Base-by-base conservation (phyloP, 2,329 filamentous ascomycete genomes). In the Lasiodiplodia theobromae region DNA sequence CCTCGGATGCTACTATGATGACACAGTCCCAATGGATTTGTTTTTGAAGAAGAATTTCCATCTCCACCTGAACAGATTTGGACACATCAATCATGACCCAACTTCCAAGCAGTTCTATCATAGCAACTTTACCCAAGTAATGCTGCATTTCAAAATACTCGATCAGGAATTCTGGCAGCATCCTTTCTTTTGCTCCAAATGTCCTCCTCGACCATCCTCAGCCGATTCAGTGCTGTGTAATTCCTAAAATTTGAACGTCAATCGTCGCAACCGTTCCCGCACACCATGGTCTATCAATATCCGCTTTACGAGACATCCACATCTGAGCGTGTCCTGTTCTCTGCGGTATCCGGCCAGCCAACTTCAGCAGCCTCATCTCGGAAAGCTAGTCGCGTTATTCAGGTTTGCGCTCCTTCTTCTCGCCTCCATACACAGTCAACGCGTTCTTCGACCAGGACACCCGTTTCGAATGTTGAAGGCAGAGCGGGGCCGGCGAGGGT, bases 341-440 rank as follows among this genome's bases (percentile, higher is more conserved):
- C 52, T 25, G 14, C 14, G 10, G 7, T n/a, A 34, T 12, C 28
- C 23, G 28, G 4, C 4, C 16, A 10, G 8, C 28, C 25, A 25
- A 3, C 52, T 18, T 18, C 52, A 31, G 28, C 8, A 25, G 16
- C 37, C n/a, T 3, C 11, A 6, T 2, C 40, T 47, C 40, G 1
- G 3, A n/a, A 47, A 47, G 40, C 16, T 47, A 2, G 38, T 16
- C 14, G 2, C 76, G 68, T 70, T 76, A 37, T n/a, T 37, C 54
- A 47, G 16, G 16, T n/a, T 47, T 44, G 16, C 38, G 18, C 31
- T 38, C 3, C 11, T 37, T n/a, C 31, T 56, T n/a, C 31, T 56
- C 31, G 54, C 54, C 40, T 57, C 6, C 54, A 12, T 21, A 40
- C 34, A 37, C 28, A 18, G 21, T 34, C 16, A 18, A 37, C 16